Conservation (phyloP, 140 eudicot genomes). For the Senecio squalidus region DNA sequence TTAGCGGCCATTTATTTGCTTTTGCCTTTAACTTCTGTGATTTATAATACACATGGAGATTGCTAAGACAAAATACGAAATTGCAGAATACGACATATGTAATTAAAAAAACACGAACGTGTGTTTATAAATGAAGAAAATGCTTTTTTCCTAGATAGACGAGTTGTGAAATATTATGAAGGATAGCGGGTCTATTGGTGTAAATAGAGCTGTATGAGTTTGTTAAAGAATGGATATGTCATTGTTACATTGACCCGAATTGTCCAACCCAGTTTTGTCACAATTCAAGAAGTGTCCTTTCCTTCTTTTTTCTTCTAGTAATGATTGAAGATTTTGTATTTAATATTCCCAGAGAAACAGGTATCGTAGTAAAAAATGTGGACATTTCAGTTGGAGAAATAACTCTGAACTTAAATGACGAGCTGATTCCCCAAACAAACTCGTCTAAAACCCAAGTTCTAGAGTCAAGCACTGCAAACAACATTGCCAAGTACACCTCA, state of each 20-base stretch:
- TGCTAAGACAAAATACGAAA: neutral
- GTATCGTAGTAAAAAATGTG: constrained; percentile 64
- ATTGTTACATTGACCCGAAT: no score
- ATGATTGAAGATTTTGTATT: constrained; percentile 11
- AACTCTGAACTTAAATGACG: constrained; percentile 59
- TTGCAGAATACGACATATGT: no score
- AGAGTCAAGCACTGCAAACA: constrained; percentile 36
- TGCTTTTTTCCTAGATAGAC: neutral
- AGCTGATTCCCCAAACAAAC: constrained; percentile 45
- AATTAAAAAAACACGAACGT: neutral
- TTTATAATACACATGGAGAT: neutral
- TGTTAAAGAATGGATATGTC: no score
- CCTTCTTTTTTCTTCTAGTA: neutral
- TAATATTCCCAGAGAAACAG: constrained; percentile 64
- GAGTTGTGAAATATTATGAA: neutral
- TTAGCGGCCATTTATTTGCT: no score
- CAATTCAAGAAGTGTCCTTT: neutral
- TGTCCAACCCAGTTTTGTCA: neutral
- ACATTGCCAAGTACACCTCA: constrained; percentile 40
- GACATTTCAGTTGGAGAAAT: constrained; percentile 72
- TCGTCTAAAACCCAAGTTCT: constrained; percentile 27
- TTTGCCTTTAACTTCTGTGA: neutral
- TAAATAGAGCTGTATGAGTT: neutral
- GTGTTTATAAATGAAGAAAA: neutral
- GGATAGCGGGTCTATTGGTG: neutral